Evolutionary conservation across 495 filamentous ascomycete species (phyloP).

Genomic region (Penicillium subrubescens): DNA sequence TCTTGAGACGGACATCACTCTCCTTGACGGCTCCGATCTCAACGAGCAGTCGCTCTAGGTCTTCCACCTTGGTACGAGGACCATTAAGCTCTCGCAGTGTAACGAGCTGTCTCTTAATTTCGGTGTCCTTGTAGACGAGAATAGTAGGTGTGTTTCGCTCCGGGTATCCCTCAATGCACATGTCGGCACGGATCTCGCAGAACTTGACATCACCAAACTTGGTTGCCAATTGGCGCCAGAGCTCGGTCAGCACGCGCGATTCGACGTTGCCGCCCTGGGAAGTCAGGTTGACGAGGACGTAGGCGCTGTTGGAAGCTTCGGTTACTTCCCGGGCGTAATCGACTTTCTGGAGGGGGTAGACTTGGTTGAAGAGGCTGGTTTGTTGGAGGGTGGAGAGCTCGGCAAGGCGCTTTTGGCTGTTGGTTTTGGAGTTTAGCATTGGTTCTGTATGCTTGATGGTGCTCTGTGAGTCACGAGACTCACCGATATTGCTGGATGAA

Average conservation of each 20-base stretch:
- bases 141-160: constrained; percentile 95
- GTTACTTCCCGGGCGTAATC: constrained; percentile 94
- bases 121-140: constrained; percentile 85
- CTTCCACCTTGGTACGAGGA: constrained; percentile 63
- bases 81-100: constrained; percentile 81
- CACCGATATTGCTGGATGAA: constrained; percentile 85
- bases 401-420: constrained; percentile 73
- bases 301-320: constrained; percentile 72
- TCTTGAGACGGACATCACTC: constrained; percentile 75
- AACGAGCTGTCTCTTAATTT: constrained; percentile 86
- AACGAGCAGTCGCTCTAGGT: constrained; percentile 76
- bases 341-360: constrained; percentile 91
- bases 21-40: constrained; percentile 75
- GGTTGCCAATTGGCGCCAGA: constrained; percentile 83
- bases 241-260: constrained; percentile 74
- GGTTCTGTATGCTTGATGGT: background rate
- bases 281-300: constrained; percentile 84
- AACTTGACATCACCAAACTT: constrained; percentile 96
- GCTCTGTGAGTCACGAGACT: background rate
- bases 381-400: constrained; percentile 76
- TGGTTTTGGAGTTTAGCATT: constrained; percentile 18
- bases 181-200: constrained; percentile 88
- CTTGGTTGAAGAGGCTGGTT: constrained; percentile 78
- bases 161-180: constrained; percentile 96
- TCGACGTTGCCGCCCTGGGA: constrained; percentile 80